Conservation (phyloP, 352 stramenopile species). For the Globisporangium radiosum region DNA sequence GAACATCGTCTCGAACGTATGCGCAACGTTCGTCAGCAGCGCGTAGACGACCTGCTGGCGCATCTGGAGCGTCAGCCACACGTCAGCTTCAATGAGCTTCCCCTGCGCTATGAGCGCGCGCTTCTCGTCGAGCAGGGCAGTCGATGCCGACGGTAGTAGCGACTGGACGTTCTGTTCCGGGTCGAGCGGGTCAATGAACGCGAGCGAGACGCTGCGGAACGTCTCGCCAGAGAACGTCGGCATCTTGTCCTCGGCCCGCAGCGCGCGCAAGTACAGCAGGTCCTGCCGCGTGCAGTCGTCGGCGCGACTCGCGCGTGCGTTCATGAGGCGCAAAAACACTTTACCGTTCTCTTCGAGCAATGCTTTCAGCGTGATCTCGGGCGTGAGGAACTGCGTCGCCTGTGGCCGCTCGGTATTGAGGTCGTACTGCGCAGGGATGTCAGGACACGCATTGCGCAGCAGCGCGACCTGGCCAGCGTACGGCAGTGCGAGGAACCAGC, state of each 20-base stretch:
- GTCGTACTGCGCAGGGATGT: slow-evolving; percentile 66
- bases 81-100: slow-evolving; percentile 75
- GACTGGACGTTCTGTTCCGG: slow-evolving; percentile 74
- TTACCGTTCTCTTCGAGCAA: slow-evolving; percentile 79
- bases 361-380: slow-evolving; percentile 65
- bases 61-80: slow-evolving; percentile 84
- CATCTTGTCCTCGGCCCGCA: slow-evolving; percentile 62
- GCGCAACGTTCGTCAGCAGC: slow-evolving; percentile 75
- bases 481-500: slow-evolving; percentile 74
- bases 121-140: slow-evolving; percentile 49
- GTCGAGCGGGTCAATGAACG: slow-evolving; percentile 71
- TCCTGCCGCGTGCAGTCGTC: slow-evolving; percentile 77
- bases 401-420: slow-evolving; percentile 30
- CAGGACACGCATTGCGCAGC: slow-evolving; percentile 70
- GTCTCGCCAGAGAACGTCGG: slow-evolving; percentile 81
- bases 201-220: slow-evolving; percentile 66
- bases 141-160: slow-evolving; percentile 56
- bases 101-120: slow-evolving; percentile 59
- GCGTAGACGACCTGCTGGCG: slow-evolving; percentile 76
- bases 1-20: slow-evolving; percentile 84
- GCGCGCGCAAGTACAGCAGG: slow-evolving; percentile 54
- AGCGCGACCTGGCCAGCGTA: slow-evolving; percentile 73
- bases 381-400: slow-evolving; percentile 62
- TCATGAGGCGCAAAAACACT: slow-evolving; percentile 65
- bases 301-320: slow-evolving; percentile 53